phyloP scores from a whole-genome alignment of 208 protist genomes.

The Wallacemonas sp. region DNA sequence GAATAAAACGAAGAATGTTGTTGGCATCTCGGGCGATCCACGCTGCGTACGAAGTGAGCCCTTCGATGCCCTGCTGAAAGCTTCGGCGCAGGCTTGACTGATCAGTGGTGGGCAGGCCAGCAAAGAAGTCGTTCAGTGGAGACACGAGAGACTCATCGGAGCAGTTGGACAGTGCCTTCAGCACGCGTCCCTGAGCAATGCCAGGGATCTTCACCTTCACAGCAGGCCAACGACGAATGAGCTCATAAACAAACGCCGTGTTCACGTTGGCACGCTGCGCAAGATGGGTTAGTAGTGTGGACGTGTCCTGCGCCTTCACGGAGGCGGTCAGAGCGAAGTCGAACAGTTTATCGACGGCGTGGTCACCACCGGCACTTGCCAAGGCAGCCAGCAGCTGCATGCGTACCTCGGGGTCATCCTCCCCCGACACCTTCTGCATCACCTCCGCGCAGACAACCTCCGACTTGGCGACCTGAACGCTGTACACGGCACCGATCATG shows the following conservation, averaged over 20 bases:
- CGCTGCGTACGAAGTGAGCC: constrained; percentile 36
- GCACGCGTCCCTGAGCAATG: constrained; percentile 40
- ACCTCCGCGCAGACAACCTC: constrained; percentile 41
- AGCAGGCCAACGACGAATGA: constrained; percentile 36
- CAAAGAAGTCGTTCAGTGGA: constrained; percentile 49
- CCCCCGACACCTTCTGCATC: constrained; percentile 32
- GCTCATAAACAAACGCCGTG: constrained; percentile 28
- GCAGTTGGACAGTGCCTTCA: constrained; percentile 49
- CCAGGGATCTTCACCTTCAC: constrained; percentile 48
- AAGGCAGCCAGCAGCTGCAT: constrained; percentile 52
- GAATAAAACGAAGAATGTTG: constrained; percentile 16
- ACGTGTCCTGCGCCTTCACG: constrained; percentile 59
- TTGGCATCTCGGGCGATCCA: constrained; percentile 35
- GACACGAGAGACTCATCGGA: constrained; percentile 29
- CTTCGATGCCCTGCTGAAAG: constrained; percentile 59
- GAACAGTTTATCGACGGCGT: constrained; percentile 42
- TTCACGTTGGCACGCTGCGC: constrained; percentile 22
- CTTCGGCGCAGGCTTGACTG: constrained; percentile 35
- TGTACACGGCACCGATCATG: constrained; percentile 40
- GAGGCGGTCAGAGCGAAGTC: constrained; percentile 65
- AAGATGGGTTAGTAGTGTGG: constrained; percentile 45
- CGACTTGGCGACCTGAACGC: constrained; percentile 33
- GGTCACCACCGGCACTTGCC: constrained; percentile 23
- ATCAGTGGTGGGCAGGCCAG: constrained; percentile 29
- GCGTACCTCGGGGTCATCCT: constrained; percentile 50